Percentiles rank a stretch among this genome's conserved stretches.
Evolutionary conservation across 2,329 filamentous ascomycete genomes (phyloP).

Genomic region (Ascochyta viciae-villosae): DNA sequence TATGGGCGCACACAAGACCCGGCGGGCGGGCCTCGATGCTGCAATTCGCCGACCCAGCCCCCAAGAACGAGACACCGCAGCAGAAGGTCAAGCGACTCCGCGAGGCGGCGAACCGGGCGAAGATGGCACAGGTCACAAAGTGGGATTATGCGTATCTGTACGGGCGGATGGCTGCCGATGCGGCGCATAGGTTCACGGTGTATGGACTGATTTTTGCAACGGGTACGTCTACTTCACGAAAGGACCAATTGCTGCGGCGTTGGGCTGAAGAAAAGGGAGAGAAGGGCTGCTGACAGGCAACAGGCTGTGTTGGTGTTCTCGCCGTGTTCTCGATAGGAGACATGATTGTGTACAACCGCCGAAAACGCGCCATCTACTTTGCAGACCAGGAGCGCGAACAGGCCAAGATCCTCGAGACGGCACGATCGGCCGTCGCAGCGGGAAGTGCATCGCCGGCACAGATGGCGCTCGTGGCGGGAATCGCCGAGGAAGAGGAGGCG

Average conservation of each 20-base stretch:
- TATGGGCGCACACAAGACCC: constrained; percentile 72
- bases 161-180: constrained; percentile 59
- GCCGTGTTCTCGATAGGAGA: constrained; percentile 70
- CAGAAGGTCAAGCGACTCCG: constrained; percentile 61
- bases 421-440: constrained; percentile 50
- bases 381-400: constrained; percentile 58
- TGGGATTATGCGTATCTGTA: constrained; percentile 57
- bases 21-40: constrained; percentile 51
- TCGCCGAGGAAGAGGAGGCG: constrained; percentile 68
- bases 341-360: constrained; percentile 72
- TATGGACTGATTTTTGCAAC: constrained; percentile 67
- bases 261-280: background rate
- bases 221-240: constrained; percentile 51
- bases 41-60: constrained; percentile 50
- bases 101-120: constrained; percentile 56
- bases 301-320: constrained; percentile 66
- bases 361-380: constrained; percentile 68
- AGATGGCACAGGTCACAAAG: constrained; percentile 58
- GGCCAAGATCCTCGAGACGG: constrained; percentile 52
- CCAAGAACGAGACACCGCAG: constrained; percentile 59
- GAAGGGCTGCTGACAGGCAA: background rate
- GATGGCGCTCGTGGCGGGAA: constrained; percentile 60
- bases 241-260: constrained; percentile 19
- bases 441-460: constrained; percentile 60
- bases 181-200: constrained; percentile 66